Base-by-base conservation (phyloP, 441 rosid species). In the Mallotus japonicus region DNA sequence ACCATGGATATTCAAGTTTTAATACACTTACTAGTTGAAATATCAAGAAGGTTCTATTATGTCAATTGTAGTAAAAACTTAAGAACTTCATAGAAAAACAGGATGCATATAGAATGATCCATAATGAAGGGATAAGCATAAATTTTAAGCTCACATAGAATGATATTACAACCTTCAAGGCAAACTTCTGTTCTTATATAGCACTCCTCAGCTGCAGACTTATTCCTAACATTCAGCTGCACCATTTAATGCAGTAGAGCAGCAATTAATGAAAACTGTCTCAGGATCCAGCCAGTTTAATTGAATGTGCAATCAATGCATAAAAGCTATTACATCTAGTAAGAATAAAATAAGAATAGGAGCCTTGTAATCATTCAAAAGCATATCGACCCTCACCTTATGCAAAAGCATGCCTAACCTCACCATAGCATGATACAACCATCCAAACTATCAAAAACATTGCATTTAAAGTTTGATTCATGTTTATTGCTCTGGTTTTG, bases 131-230 rank as follows among this genome's bases (percentile, higher is more conserved):
- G 14, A 72, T 37, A 73, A 64, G 47, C 34, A 47, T 69, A 62
- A 22, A 72, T 49, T 42, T 20, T 67, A 73, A 82, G 59, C 54
- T 73, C 55, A 40, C 57, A 59, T 49, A 62, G 44, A 65, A 24
- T 32, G 32, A 13, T 50, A 49, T 19, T 67, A 81, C 80, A 83
- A 95, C 99, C 99, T 95, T 95, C 97, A 69, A 93, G 85, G 87
- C 98, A 95, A 79, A 88, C 77, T 89, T 95, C 97, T 70, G 99
- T 95, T 78, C 99, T 83, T 62, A 89, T 73, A 77, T 80, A 93
- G 89, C 99, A 93, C 78, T 95, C 99, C 73, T 84, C 94, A 67
- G 99, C 93, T 5, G 98, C 97, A 83, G 96, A 93, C 83, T 88
- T 95, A 69, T 95, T 95, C 88, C 99, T 88, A 77, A 89, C 95